These are phyloP conservation scores for Fusarium sp. DNA, from an alignment of 2,329 filamentous ascomycete genomes.

Conservation along the genomic window DNA sequence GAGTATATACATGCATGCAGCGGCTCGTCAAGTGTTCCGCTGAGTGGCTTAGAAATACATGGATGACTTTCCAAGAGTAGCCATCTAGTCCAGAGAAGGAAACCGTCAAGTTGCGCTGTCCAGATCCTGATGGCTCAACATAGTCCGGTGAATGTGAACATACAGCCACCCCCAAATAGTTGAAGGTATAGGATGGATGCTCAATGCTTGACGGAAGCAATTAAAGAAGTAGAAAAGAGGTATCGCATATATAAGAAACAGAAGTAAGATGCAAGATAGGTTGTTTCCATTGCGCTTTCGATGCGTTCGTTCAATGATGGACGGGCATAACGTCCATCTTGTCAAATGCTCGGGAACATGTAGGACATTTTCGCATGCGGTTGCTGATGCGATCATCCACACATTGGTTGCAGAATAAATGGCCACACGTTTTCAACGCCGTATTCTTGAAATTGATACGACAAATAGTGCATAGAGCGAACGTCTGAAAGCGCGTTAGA, in stretches of 20 bases:
- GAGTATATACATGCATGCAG: conserved; percentile 39
- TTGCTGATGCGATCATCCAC: conserved; percentile 89
- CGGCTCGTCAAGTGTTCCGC: conserved; percentile 6
- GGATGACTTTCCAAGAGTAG: conserved; percentile 41
- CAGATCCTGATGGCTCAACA: conserved; percentile 17
- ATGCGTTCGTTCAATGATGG: conserved; percentile 53
- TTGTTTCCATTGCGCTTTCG: not conserved
- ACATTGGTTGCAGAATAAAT: conserved; percentile 91
- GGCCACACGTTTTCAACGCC: conserved; percentile 90
- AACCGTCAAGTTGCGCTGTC: conserved; percentile 32
- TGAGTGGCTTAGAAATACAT: conserved; percentile 41
- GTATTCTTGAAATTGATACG: conserved; percentile 94
- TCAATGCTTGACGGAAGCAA: conserved; percentile 35
- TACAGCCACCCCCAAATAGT: conserved; percentile 9
- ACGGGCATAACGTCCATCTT: conserved; percentile 86
- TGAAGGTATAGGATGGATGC: conserved; percentile 23
- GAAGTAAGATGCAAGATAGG: conserved; percentile 14
- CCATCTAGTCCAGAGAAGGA: conserved; percentile 42
- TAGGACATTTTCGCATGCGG: conserved; percentile 93
- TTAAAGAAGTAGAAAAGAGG: conserved; percentile 37
- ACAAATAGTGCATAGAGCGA: conserved; percentile 84
- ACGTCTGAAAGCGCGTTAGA: conserved; percentile 46
- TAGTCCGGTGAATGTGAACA: not conserved
- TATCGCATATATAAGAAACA: conserved; percentile 33
- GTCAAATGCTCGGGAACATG: conserved; percentile 91